Evolutionary conservation across 169 alveolate genomes (phyloP).

Genomic region (Blepharisma undulans): DNA sequence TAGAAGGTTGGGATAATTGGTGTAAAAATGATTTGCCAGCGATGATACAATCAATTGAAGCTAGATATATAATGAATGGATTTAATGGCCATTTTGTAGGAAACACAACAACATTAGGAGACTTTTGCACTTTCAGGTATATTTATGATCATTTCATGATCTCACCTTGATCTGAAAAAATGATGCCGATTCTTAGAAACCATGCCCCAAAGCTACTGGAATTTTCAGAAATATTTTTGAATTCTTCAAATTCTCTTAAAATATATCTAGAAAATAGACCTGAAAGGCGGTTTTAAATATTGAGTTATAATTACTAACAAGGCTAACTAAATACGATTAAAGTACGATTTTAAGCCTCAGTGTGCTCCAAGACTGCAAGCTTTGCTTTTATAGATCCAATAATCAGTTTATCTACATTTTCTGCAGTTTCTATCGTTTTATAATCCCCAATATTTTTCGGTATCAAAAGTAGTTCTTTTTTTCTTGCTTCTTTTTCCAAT

Average conservation of each 20-base stretch:
- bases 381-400: constrained; percentile 20
- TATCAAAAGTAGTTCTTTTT: not conserved
- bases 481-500: not conserved
- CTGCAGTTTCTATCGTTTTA: not conserved
- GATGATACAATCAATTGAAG: not conserved
- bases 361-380: not conserved
- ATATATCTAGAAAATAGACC: not conserved
- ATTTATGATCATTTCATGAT: not conserved
- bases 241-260: not conserved
- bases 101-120: not conserved
- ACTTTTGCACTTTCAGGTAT: not conserved
- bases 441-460: not conserved
- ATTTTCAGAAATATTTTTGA: not conserved
- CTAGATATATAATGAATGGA: constrained; percentile 1
- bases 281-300: not conserved
- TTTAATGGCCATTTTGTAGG: constrained; percentile 28
- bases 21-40: not conserved
- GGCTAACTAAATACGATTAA: not conserved
- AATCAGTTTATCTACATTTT: not conserved
- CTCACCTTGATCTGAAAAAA: not conserved
- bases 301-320: too few species aligned
- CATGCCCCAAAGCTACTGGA: constrained; percentile 23
- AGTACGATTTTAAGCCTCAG: not conserved
- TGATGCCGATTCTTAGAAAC: not conserved
- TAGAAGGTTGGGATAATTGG: constrained; percentile 17